phyloP scores from a whole-genome alignment of 2,329 filamentous ascomycete species.

The Zasmidium angulare region DNA sequence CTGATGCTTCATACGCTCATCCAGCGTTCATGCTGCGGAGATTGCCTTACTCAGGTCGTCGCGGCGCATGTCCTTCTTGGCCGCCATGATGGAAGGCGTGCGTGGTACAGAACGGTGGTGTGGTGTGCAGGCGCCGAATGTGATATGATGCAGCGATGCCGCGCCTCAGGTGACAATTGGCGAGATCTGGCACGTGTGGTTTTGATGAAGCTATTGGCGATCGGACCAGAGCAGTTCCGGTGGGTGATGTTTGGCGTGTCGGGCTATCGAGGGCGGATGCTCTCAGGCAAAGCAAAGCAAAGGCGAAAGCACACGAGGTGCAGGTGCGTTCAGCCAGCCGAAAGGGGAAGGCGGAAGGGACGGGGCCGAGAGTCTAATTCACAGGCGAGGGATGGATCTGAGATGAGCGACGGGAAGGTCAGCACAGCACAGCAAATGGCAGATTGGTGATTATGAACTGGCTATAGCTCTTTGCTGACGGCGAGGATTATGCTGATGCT shows the following conservation, averaged over 20 bases:
- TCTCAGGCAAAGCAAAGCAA: no score
- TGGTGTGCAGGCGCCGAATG: not conserved
- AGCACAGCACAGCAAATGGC: no score
- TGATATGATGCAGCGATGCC: not conserved
- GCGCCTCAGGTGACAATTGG: not conserved
- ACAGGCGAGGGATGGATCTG: no score
- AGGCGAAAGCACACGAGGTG: no score
- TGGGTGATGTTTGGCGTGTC: no score
- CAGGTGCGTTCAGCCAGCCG: not conserved
- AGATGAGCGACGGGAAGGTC: no score
- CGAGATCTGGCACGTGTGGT: not conserved
- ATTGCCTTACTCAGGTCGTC: constrained; percentile 65
- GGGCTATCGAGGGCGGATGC: no score
- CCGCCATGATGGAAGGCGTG: constrained; percentile 53
- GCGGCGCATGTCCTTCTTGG: constrained; percentile 74
- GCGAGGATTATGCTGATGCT: no score
- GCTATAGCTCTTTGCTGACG: no score
- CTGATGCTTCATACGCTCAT: not conserved
- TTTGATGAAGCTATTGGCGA: not conserved
- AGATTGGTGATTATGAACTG: no score
- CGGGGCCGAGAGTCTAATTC: not conserved
- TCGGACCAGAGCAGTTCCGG: not conserved
- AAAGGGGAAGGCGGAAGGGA: not conserved
- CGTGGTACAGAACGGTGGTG: constrained; percentile 5
- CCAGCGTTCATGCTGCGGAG: not conserved